These are phyloP conservation scores for Escallonia rubra DNA, from an alignment of 129 eudicot species.

Conservation along the genomic window DNA sequence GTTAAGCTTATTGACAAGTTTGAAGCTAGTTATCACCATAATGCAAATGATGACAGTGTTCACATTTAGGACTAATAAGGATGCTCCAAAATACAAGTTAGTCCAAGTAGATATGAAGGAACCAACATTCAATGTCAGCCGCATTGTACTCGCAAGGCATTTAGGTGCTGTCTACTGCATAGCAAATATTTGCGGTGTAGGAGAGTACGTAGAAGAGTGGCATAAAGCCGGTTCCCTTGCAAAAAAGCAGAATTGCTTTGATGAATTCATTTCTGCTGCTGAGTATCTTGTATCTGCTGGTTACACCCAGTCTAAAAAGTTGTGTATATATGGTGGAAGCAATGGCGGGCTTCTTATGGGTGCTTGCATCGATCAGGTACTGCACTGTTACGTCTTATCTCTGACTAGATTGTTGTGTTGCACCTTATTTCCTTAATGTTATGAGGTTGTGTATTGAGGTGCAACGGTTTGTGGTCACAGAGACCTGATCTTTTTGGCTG, in stretches of 20 bases:
- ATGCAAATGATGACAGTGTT: constrained; percentile 69
- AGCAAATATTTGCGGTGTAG: too few species aligned
- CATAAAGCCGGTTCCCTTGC: constrained; percentile 72
- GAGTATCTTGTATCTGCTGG: constrained; percentile 76
- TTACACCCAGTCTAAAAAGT: constrained; percentile 66
- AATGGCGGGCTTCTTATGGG: constrained; percentile 92
- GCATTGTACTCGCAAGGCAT: constrained; percentile 53
- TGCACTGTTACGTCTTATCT: too few species aligned
- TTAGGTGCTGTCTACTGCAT: too few species aligned
- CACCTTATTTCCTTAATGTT: not conserved
- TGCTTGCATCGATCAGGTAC: constrained; percentile 93
- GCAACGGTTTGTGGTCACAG: constrained; percentile 33
- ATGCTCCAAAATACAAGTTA: constrained; percentile 75
- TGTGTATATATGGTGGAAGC: constrained; percentile 97
- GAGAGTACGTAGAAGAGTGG: constrained; percentile 99
- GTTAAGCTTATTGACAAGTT: constrained; percentile 67
- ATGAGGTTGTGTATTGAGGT: not conserved
- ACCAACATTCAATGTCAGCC: constrained; percentile 50
- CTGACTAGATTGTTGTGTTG: too few species aligned
- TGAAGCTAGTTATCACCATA: constrained; percentile 50
- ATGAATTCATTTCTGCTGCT: constrained; percentile 77
- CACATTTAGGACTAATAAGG: constrained; percentile 77
- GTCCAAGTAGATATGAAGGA: constrained; percentile 63
- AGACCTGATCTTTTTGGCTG: constrained; percentile 96
- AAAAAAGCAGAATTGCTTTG: constrained; percentile 78